Percentiles rank a stretch among this genome's conserved stretches.
Evolutionary conservation across 495 filamentous ascomycete species (phyloP).

Genomic region (Podospora appendiculata): DNA sequence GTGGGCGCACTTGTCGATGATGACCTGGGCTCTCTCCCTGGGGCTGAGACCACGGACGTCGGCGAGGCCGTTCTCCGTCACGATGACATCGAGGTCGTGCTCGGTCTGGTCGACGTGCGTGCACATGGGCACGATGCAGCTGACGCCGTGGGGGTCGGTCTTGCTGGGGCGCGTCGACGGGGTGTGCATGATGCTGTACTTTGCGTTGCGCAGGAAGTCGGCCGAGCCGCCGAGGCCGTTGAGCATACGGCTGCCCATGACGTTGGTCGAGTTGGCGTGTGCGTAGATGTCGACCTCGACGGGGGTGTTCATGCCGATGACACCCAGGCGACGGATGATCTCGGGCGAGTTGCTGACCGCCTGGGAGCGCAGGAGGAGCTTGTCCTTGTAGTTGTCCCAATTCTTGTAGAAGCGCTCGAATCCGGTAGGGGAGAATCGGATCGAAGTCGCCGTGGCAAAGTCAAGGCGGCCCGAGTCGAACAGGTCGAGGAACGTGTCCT

Average conservation of each 20-base stretch:
- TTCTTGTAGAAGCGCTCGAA: constrained; percentile 89
- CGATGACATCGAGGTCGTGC: constrained; percentile 80
- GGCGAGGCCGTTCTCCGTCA: constrained; percentile 81
- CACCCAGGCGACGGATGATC: constrained; percentile 81
- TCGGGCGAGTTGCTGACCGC: constrained; percentile 89
- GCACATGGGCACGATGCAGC: constrained; percentile 87
- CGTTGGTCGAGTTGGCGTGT: constrained; percentile 85
- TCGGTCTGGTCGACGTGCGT: constrained; percentile 92
- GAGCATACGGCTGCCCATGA: constrained; percentile 86
- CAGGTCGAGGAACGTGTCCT: constrained; percentile 89
- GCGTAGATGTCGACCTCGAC: constrained; percentile 94
- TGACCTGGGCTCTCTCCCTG: constrained; percentile 73
- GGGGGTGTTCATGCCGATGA: constrained; percentile 94
- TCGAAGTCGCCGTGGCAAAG: constrained; percentile 86
- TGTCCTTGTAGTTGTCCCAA: constrained; percentile 73
- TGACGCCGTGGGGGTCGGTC: constrained; percentile 74
- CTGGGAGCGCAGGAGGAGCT: constrained; percentile 81
- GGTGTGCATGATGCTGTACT: constrained; percentile 93
- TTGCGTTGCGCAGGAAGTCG: constrained; percentile 76
- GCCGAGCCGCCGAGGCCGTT: constrained; percentile 86
- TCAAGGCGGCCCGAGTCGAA: constrained; percentile 87
- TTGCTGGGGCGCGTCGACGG: constrained; percentile 73
- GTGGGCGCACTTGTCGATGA: constrained; percentile 85
- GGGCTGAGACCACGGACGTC: constrained; percentile 80
- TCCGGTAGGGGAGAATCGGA: constrained; percentile 85